Evolutionary conservation across 179 eudicot species (phyloP).

Genomic region (Camellia oleifera): DNA sequence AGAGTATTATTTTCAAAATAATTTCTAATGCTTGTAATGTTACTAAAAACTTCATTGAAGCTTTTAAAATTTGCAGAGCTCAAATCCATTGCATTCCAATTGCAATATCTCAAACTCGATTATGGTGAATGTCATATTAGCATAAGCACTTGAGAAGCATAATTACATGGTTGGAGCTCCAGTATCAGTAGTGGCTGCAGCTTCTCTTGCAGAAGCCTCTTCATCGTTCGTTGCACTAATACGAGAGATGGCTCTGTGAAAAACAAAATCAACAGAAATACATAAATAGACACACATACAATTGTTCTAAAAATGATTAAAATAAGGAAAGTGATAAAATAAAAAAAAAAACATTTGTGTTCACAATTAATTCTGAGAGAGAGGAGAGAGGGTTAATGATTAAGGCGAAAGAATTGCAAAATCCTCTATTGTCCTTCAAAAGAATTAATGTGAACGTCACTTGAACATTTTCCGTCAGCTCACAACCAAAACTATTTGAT

Average conservation of each 20-base stretch:
- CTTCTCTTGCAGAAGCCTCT: constrained; percentile 56
- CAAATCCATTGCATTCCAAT: neutral
- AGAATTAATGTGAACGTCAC: no score
- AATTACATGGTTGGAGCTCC: constrained; percentile 62
- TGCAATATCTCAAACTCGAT: neutral
- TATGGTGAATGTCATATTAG: neutral
- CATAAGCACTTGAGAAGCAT: neutral
- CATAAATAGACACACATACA: neutral
- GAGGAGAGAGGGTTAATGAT: no score
- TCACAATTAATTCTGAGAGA: no score
- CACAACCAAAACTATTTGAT: no score
- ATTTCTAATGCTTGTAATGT: neutral
- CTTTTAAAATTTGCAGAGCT: neutral
- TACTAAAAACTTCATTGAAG: neutral
- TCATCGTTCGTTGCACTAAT: constrained; percentile 46
- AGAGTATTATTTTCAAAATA: neutral
- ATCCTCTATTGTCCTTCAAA: no score
- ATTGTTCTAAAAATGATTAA: neutral
- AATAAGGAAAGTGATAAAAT: neutral
- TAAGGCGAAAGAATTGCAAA: no score
- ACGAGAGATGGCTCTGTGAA: constrained; percentile 35
- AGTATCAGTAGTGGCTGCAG: constrained; percentile 46
- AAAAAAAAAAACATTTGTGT: neutral
- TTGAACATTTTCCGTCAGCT: no score
- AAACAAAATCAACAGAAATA: constrained; percentile 8